Evolutionary conservation across 1,139 yeast genomes (phyloP).

Genomic region (Suhomyces yuchorum): DNA sequence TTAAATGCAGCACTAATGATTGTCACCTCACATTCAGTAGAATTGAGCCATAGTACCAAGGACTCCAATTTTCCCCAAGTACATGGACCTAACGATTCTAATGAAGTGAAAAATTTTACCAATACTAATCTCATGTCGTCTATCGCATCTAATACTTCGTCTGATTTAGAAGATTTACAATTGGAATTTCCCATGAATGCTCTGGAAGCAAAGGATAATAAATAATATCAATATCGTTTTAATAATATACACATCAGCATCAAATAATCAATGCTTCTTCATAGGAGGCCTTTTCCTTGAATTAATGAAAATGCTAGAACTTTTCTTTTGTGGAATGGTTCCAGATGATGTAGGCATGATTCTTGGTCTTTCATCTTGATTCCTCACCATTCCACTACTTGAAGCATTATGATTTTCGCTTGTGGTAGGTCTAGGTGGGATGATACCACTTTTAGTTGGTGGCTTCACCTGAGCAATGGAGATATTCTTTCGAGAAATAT

Average conservation of each 20-base stretch:
- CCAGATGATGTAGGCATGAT: conserved; percentile 13
- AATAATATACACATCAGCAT: not conserved
- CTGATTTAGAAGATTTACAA: conserved; percentile 6
- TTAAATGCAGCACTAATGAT: conserved; percentile 24
- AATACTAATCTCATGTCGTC: conserved; percentile 4
- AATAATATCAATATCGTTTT: not conserved
- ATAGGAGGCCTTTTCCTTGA: conserved; percentile 16
- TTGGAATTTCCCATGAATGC: not conserved
- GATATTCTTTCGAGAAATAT: conserved; percentile 6
- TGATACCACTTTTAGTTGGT: conserved; percentile 3
- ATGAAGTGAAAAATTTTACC: not conserved
- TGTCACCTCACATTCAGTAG: conserved; percentile 12
- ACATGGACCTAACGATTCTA: not conserved
- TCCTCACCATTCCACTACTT: not conserved
- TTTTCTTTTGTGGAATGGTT: conserved; percentile 7
- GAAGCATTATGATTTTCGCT: not conserved
- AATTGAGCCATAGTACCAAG: not conserved
- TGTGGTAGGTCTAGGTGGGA: conserved; percentile 6
- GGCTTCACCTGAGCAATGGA: conserved; percentile 3
- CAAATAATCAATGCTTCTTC: not conserved
- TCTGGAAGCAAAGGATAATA: conserved; percentile 2
- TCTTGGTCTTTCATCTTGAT: conserved; percentile 1
- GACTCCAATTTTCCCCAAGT: no score
- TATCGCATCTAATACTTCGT: conserved; percentile 3
- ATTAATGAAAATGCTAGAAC: conserved; percentile 21